Base-by-base conservation (phyloP, 2,329 filamentous ascomycete species). In the Cephalotrichum gorgonifer region DNA sequence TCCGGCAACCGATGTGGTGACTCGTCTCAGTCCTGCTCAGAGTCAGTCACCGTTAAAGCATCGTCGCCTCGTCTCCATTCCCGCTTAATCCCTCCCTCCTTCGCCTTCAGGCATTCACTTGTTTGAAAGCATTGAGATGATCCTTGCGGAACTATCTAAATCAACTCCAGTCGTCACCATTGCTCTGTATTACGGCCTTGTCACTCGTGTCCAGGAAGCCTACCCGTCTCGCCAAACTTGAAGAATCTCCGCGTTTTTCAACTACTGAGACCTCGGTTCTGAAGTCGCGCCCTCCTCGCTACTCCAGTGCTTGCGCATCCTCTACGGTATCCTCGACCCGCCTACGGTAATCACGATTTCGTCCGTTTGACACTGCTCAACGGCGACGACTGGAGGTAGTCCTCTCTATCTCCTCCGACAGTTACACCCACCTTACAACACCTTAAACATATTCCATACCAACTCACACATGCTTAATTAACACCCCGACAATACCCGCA, bases 161-260 rank as follows among this genome's bases (percentile, higher is more conserved):
- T 65, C 63, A 57, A 69, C 67, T 70, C 74, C 78, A 81, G 79
- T 82, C 77, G 78, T 73, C 75, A 69, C 76, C 76, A 74, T 70
- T 66, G 74, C 71, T 68, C 71, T 68, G 76, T 78, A 74, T 62
- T 71, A 76, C 76, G 75, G 76, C 76, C 65, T 70, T 63, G 31
- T 44, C 47, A 27, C 38, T 38, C 30, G 71, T 77, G 71, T 64
- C 71, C 69, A 64, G 71, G 73, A 71, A 70, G 62, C 67, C 66
- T 64, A 67, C 64, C 54, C 52, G 54, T 65, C 60, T 60, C 61
- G 62, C 61, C 64, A 57, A 55, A 50, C 52, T 63, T 60, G 64
- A 70, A 75, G 65, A 64, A 65, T 57, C 61, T 59, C 55, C 55
- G 61, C 62, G 60, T 56, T 64, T 61, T 60, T 60, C 60, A 66